These are phyloP conservation scores for Diospyros lotus DNA, from an alignment of 148 eudicot genomes.

Conservation along the genomic window DNA sequence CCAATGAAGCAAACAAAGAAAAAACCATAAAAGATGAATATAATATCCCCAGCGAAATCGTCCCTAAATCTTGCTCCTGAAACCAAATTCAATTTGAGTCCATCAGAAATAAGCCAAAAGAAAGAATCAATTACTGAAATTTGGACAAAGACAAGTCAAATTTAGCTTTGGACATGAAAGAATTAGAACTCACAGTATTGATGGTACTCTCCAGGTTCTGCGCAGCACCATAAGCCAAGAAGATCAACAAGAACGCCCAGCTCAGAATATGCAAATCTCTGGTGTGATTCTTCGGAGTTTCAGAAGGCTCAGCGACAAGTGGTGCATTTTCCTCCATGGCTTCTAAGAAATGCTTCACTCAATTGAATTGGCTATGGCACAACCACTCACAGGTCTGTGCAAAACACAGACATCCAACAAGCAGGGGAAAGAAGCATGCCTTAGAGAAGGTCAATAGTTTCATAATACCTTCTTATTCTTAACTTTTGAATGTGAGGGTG, in stretches of 20 bases:
- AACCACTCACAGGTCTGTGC: no score
- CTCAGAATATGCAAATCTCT: slow-evolving; percentile 78
- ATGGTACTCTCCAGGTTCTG: slow-evolving; percentile 86
- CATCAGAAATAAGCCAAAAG: no score
- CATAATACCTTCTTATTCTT: no score
- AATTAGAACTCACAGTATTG: slow-evolving; percentile 51
- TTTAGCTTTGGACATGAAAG: not conserved
- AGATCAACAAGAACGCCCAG: slow-evolving; percentile 74
- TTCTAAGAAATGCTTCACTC: not conserved
- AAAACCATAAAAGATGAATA: slow-evolving; percentile 79
- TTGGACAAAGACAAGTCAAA: not conserved
- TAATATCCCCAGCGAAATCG: slow-evolving; percentile 79
- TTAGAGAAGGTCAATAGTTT: no score
- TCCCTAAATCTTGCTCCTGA: slow-evolving; percentile 85
- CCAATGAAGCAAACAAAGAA: slow-evolving; percentile 68
- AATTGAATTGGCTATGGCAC: not conserved
- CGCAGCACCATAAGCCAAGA: slow-evolving; percentile 88
- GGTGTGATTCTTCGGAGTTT: slow-evolving; percentile 25
- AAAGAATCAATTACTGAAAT: no score
- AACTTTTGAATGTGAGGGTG: no score
- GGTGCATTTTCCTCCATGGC: slow-evolving; percentile 52
- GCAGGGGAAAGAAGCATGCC: no score
- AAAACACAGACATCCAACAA: no score
- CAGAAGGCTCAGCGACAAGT: slow-evolving; percentile 22
- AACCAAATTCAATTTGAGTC: slow-evolving; percentile 15